Base-by-base conservation (phyloP, 2,329 filamentous ascomycete species). In the Claviceps maximensis region DNA sequence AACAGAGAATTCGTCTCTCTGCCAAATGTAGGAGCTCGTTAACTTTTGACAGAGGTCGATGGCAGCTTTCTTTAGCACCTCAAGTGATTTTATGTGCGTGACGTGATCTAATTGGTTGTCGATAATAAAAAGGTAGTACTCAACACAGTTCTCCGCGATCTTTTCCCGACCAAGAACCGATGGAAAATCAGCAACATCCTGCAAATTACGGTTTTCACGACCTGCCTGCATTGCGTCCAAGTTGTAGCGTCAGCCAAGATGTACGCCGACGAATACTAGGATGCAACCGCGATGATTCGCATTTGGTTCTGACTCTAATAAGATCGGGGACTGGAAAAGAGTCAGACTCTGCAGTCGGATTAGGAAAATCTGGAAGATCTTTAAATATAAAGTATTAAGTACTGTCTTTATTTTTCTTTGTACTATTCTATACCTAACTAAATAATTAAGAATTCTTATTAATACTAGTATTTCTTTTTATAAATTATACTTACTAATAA, bases 11-110 rank as follows among this genome's bases (percentile, higher is more conserved):
- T 75, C 71, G 51, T 95, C 89, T 13, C 89, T 81, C 66, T 98
- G 93, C 93, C 93, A 98, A 57, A 98, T 95, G 61, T 96, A 95
- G 56, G 87, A 84, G 59, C 80, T 83, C n/a, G 91, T 75, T 8
- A 89, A 70, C 2, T 76, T 72, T 45, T 80, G 80, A 4, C 69
- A 66, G n/a, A 93, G 68, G 29, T 81, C 74, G 2, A 77, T 69
- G 0, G 86, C 83, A 1, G 81, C 77, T 65, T 82, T 87, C 51
- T 89, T 82, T 10, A 95, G 75, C 21, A 77, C 71, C 53, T 87
- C 84, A n/a, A 96, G 75, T 21, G 77, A 76, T 25, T 79, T 69
- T 12, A 87, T 73, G n/a, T 79, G 71, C 57, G 79, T 78, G 53
- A 77, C 74, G 19, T 77, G 70, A 49, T 76, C 72, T 25, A 80